Percentiles rank a stretch among this genome's conserved stretches.
These are phyloP conservation scores for Colletotrichum zoysiae DNA, from an alignment of 2,329 filamentous ascomycete species.

Conservation along the genomic window DNA sequence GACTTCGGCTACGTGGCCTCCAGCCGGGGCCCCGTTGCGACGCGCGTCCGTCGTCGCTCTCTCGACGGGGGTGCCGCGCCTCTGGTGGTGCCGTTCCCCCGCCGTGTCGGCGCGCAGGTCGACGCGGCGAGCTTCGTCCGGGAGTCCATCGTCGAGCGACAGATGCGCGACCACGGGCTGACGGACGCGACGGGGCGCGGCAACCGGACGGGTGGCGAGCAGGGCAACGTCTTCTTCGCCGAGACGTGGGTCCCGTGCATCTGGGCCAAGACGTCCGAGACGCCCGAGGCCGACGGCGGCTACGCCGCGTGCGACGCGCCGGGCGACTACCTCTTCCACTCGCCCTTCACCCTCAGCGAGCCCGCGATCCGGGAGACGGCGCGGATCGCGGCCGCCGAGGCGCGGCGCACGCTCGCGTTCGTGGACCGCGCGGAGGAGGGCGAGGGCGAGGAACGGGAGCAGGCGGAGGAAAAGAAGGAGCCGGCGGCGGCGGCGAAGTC, in stretches of 20 bases:
- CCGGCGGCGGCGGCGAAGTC: neutral
- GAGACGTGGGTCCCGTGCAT: conserved; percentile 61
- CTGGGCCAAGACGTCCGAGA: conserved; percentile 42
- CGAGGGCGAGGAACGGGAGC: neutral
- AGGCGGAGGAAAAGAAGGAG: neutral
- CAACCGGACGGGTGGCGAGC: conserved; percentile 44
- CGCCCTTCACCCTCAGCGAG: conserved; percentile 60
- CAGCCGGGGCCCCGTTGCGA: neutral
- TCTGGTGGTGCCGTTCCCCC: conserved; percentile 51
- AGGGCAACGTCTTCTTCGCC: conserved; percentile 53
- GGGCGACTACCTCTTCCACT: conserved; percentile 65
- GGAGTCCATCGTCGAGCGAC: conserved; percentile 61
- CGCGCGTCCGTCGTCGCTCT: neutral
- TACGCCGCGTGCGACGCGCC: conserved; percentile 55
- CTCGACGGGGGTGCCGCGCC: conserved; percentile 38
- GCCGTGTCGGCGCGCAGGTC: conserved; percentile 58
- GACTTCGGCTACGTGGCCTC: conserved; percentile 24
- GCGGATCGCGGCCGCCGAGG: conserved; percentile 14
- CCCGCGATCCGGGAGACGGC: conserved; percentile 46
- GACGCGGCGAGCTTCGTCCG: conserved; percentile 56
- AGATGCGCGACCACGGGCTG: conserved; percentile 58
- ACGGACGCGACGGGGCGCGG: conserved; percentile 60
- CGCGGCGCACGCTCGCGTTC: conserved; percentile 20
- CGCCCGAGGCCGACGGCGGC: conserved; percentile 18
- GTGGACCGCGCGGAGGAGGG: neutral